Evolutionary conservation across 2,329 filamentous ascomycete genomes (phyloP).

Genomic region (Xylariaceae sp.): DNA sequence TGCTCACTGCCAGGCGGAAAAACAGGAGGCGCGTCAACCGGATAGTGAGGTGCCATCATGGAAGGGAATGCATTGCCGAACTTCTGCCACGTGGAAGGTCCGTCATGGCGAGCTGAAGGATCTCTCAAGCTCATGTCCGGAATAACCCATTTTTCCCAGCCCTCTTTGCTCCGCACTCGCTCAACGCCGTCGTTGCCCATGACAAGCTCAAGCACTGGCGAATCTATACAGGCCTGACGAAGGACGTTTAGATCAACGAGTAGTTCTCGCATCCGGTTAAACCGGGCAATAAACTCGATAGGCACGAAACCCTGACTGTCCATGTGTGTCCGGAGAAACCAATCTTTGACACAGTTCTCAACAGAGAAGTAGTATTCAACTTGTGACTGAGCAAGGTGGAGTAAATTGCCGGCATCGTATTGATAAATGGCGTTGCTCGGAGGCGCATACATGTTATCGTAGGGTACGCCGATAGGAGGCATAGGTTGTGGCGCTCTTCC

Average conservation of each 20-base stretch:
- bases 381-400: constrained; percentile 38
- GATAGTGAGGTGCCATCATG: constrained; percentile 26
- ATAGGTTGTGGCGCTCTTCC: constrained; percentile 27
- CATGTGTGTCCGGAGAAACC: constrained; percentile 85
- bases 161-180: constrained; percentile 66
- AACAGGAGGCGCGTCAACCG: constrained; percentile 23
- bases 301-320: constrained; percentile 90
- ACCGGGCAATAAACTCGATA: constrained; percentile 71
- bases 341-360: constrained; percentile 90
- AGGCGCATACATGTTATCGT: constrained; percentile 51
- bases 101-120: constrained; percentile 66
- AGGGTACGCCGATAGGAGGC: constrained; percentile 49
- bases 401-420: constrained; percentile 43
- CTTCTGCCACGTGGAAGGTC: constrained; percentile 42
- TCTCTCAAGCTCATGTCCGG: constrained; percentile 66
- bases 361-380: constrained; percentile 96
- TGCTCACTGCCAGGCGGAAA: constrained; percentile 30
- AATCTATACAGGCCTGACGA: constrained; percentile 67
- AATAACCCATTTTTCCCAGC: constrained; percentile 72
- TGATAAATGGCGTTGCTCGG: constrained; percentile 41
- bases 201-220: constrained; percentile 67
- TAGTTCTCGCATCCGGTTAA: constrained; percentile 74
- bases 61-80: constrained; percentile 15
- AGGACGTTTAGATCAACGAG: constrained; percentile 68
- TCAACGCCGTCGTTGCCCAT: constrained; percentile 72